A percentile compares a stretch with the other conserved stretches of the same genome.
Conservation (phyloP, 2,329 filamentous ascomycete species). For the Elsinoe perseae region DNA sequence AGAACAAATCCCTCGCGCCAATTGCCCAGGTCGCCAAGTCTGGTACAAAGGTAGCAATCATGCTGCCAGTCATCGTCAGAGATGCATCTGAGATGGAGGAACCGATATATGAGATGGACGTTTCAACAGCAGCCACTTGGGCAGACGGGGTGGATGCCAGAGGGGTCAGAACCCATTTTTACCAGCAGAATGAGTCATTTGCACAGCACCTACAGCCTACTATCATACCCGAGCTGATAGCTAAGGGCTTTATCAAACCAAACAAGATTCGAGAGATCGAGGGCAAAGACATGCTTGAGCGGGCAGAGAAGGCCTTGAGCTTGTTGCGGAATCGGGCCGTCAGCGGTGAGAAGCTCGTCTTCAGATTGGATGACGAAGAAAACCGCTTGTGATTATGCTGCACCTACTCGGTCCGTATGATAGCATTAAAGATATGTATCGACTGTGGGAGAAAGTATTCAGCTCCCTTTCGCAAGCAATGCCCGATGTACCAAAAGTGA, state of each 20-base stretch:
- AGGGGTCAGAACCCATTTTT: slow-evolving; percentile 52
- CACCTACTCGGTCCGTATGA: too few species aligned
- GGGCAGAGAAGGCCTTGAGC: slow-evolving; percentile 38
- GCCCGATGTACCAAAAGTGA: neutral
- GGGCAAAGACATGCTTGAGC: slow-evolving; percentile 35
- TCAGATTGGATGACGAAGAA: slow-evolving; percentile 29
- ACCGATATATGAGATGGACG: slow-evolving; percentile 51
- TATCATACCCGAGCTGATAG: slow-evolving; percentile 46
- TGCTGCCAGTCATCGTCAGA: slow-evolving; percentile 52
- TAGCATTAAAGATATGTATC: too few species aligned
- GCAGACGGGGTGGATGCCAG: slow-evolving; percentile 44
- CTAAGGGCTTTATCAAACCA: slow-evolving; percentile 34
- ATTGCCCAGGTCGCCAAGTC: slow-evolving; percentile 44
- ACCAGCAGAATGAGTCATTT: slow-evolving; percentile 48
- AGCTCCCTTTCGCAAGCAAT: neutral
- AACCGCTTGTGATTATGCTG: too few species aligned
- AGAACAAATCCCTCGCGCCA: slow-evolving; percentile 41
- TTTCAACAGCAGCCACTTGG: slow-evolving; percentile 41
- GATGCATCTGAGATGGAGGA: slow-evolving; percentile 42
- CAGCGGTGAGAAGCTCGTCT: slow-evolving; percentile 40
- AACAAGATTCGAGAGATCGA: slow-evolving; percentile 37
- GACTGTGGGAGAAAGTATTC: too few species aligned
- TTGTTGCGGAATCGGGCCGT: slow-evolving; percentile 37
- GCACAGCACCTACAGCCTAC: slow-evolving; percentile 48
- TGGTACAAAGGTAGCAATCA: slow-evolving; percentile 48